Evolutionary conservation across 352 stramenopile species (phyloP).

Genomic region (Blastocystis hominis): DNA sequence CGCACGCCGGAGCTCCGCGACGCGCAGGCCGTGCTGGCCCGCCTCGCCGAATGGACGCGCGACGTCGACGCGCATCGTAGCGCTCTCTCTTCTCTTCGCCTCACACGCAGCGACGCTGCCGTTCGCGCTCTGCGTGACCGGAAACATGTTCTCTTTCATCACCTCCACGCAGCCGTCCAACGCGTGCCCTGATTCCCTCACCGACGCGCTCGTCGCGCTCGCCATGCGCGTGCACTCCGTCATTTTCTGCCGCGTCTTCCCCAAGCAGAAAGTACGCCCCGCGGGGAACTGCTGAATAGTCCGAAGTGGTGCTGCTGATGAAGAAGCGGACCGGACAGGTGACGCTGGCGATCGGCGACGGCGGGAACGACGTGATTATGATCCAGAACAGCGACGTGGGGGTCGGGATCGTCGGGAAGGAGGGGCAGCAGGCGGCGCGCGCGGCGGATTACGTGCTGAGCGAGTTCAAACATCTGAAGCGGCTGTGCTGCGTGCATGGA

Average conservation of each 20-base stretch:
- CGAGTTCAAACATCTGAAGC: conserved; percentile 79
- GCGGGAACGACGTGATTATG: conserved; percentile 87
- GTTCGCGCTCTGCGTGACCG: conserved; percentile 33
- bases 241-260: conserved; percentile 75
- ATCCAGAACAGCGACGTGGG: conserved; percentile 81
- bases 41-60: not conserved
- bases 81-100: not conserved
- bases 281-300: not conserved
- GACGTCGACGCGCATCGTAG: not conserved
- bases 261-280: conserved; percentile 70
- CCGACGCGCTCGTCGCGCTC: conserved; percentile 66
- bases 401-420: conserved; percentile 78
- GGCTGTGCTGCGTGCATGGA: conserved; percentile 78
- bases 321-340: conserved; percentile 64
- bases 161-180: not conserved
- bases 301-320: conserved; percentile 47
- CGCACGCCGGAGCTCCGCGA: not conserved
- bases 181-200: not conserved
- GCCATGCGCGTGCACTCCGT: conserved; percentile 75
- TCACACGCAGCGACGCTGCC: not conserved
- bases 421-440: conserved; percentile 79
- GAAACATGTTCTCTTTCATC: conserved; percentile 48
- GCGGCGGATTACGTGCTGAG: conserved; percentile 83
- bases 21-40: not conserved
- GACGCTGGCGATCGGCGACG: conserved; percentile 80